Base-by-base conservation (phyloP, 169 alveolate species). In the Babesia bigemina region DNA sequence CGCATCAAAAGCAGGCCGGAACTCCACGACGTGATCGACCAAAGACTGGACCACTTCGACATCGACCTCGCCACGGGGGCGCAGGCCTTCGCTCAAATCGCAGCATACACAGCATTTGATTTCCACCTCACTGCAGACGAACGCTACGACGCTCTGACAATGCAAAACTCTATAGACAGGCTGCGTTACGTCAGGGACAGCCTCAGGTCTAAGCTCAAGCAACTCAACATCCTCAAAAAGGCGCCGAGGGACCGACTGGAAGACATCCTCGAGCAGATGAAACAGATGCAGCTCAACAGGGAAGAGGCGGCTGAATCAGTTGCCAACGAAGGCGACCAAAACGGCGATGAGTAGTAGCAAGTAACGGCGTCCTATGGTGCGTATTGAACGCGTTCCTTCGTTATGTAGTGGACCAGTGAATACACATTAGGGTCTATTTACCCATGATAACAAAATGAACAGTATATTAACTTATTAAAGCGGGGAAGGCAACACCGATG, bases 21-120 rank as follows among this genome's bases (percentile, higher is more conserved):
- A 26, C 87, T 90, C 39, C 77, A 81, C 76, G 92, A 90, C 62
- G 71, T 87, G 53, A 78, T 90, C 58, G 94, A 90, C 70, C 82
- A 88, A 28, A 76, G 85, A 69, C 83, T 90, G 48, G 76, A 78
- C 69, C 72, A 79, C 36, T 90, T 90, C 83, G 81, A 79, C 62
- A 75, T 90, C 28, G 87, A 90, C 57, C 88, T 79, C 75, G 63
- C 84, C 36, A 62, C 63, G 66, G 62, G 82, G 24, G 83, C 82
- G n/a, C 94, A 90, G 71, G 92, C 92, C 36, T 90, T 90, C 63
- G 88, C 90, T 19, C 94, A 90, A 59, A 84, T 90, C n/a, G 94
- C 85, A 6, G 88, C 92, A 28, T 86, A 86, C 83, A 74, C 90
- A 39, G 94, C 94, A 26, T 90, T 90, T 56, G 94, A 90, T 69